Conservation (phyloP, 768 basidiomycete species). For the Mycena capillaripes region DNA sequence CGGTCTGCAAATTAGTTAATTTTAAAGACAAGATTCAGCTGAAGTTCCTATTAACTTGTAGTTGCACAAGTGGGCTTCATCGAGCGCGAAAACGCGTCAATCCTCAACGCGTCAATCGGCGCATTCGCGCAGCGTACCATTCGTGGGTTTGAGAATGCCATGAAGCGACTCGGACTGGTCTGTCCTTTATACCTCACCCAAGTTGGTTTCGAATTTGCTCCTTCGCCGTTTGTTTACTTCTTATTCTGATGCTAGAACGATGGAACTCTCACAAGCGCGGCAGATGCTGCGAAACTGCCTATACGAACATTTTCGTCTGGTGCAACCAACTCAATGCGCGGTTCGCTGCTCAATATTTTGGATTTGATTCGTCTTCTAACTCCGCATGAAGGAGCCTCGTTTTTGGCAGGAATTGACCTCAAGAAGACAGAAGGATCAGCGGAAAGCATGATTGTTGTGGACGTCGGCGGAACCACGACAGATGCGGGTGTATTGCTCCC, state of each 20-base stretch:
- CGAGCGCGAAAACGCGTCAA: slow-evolving; percentile 77
- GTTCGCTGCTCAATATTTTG: not conserved
- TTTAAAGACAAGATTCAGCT: not conserved
- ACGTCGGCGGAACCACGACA: slow-evolving; percentile 77
- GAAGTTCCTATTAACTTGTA: slow-evolving; percentile 29
- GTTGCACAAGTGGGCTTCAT: slow-evolving; percentile 72
- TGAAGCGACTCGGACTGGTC: slow-evolving; percentile 58
- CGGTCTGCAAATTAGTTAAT: slow-evolving; percentile 37
- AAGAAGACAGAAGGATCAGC: slow-evolving; percentile 31
- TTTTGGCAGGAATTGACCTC: slow-evolving; percentile 59
- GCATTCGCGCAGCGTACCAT: slow-evolving; percentile 71
- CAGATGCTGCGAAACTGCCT: slow-evolving; percentile 67
- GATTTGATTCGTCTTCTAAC: not conserved
- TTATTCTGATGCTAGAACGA: slow-evolving; percentile 55
- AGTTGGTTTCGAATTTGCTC: slow-evolving; percentile 15
- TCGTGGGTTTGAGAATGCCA: slow-evolving; percentile 65
- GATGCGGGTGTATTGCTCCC: slow-evolving; percentile 75
- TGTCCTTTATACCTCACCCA: slow-evolving; percentile 71
- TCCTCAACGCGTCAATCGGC: slow-evolving; percentile 76
- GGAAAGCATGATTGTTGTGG: slow-evolving; percentile 64
- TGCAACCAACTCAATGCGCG: slow-evolving; percentile 78
- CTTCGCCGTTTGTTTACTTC: not conserved
- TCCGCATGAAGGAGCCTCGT: slow-evolving; percentile 61
- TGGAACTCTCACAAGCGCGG: slow-evolving; percentile 65
- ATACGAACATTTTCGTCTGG: slow-evolving; percentile 74